Evolutionary conservation across 2,329 filamentous ascomycete genomes (phyloP).

Genomic region (Neoascochyta sp.): DNA sequence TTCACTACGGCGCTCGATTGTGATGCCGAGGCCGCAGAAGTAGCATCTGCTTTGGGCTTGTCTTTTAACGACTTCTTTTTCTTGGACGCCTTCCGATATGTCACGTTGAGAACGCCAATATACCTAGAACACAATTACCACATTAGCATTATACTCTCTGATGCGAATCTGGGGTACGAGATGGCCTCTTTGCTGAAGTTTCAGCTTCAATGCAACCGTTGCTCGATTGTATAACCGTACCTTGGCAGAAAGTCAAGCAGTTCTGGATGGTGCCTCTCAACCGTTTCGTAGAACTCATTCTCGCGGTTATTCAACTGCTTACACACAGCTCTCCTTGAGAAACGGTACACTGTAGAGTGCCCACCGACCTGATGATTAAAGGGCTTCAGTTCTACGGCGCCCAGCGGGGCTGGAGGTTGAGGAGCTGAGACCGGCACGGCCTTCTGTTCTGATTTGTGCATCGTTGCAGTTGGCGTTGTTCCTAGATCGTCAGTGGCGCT

Average conservation of each 20-base stretch:
- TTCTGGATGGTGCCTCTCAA: constrained; percentile 86
- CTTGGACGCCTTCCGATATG: constrained; percentile 79
- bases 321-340: constrained; percentile 91
- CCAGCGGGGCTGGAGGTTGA: constrained; percentile 60
- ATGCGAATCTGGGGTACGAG: constrained; percentile 1
- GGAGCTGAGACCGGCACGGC: constrained; percentile 19
- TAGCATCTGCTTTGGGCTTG: constrained; percentile 21
- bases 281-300: constrained; percentile 97
- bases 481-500: constrained; percentile 53
- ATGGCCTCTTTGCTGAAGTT: constrained; percentile 37
- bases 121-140: constrained; percentile 58
- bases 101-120: constrained; percentile 94
- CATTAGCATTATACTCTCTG: constrained; percentile 39
- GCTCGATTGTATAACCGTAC: constrained; percentile 28
- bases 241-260: constrained; percentile 87
- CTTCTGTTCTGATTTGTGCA: constrained; percentile 30
- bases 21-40: constrained; percentile 9
- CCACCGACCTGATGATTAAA: constrained; percentile 97
- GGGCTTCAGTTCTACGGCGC: constrained; percentile 92
- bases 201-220: constrained; percentile 38
- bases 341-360: constrained; percentile 93
- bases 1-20: constrained; percentile 16
- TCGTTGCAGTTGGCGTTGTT: constrained; percentile 37
- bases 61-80: constrained; percentile 47
- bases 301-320: constrained; percentile 98